These are phyloP conservation scores for Herpomyces periplanetae DNA, from an alignment of 2,329 filamentous ascomycete genomes.

Conservation along the genomic window DNA sequence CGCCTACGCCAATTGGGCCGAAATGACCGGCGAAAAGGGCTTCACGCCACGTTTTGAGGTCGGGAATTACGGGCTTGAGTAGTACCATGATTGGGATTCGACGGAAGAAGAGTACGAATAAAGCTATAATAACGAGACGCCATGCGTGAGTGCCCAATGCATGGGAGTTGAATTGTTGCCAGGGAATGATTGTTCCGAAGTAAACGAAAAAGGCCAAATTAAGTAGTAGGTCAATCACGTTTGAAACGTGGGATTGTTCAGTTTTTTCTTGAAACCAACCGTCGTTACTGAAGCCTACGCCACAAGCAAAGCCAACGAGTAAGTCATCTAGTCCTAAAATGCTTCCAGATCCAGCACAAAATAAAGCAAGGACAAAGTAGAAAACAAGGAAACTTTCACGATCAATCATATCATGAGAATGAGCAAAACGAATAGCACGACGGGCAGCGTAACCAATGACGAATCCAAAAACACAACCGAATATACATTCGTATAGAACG, in stretches of 20 bases:
- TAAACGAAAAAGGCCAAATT: slow-evolving; percentile 97
- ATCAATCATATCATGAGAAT: slow-evolving; percentile 52
- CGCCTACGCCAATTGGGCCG: slow-evolving; percentile 80
- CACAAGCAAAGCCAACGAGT: slow-evolving; percentile 66
- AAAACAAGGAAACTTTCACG: slow-evolving; percentile 91
- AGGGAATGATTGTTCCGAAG: slow-evolving; percentile 82
- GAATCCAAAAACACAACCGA: slow-evolving; percentile 64
- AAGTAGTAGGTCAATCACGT: slow-evolving; percentile 86
- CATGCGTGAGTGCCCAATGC: slow-evolving; percentile 37
- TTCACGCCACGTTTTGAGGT: slow-evolving; percentile 92
- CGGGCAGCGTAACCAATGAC: slow-evolving; percentile 53
- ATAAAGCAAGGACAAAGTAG: slow-evolving; percentile 83
- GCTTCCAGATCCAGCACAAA: slow-evolving; percentile 72
- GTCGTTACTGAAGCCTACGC: slow-evolving; percentile 96
- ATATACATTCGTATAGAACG: slow-evolving; percentile 76
- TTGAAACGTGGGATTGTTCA: slow-evolving; percentile 89
- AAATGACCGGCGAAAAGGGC: slow-evolving; percentile 90
- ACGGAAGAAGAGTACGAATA: slow-evolving; percentile 77
- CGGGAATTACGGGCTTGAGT: slow-evolving; percentile 67
- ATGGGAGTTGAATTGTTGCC: slow-evolving; percentile 48
- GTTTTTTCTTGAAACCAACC: slow-evolving; percentile 97
- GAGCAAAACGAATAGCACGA: slow-evolving; percentile 55
- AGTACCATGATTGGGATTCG: slow-evolving; percentile 76
- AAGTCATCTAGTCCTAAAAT: slow-evolving; percentile 71
- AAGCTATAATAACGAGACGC: slow-evolving; percentile 65